These are phyloP conservation scores for Kentomonas sorsogonicus DNA, from an alignment of 208 protist genomes.

Conservation along the genomic window DNA sequence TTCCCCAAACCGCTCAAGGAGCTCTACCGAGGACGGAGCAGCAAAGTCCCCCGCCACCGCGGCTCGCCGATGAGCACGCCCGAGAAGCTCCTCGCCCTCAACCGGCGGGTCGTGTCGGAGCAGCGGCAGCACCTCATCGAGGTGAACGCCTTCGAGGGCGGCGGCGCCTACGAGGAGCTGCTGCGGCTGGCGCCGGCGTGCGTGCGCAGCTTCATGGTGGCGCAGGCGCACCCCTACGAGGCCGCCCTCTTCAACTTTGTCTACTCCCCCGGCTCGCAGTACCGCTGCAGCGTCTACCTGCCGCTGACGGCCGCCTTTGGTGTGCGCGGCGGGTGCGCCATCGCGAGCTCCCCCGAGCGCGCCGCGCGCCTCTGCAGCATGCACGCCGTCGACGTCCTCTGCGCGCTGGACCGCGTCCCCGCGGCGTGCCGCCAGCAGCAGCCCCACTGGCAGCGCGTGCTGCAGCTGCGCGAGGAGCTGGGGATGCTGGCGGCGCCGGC, in stretches of 20 bases:
- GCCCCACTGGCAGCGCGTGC: conserved; percentile 28
- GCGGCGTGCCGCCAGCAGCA: conserved; percentile 17
- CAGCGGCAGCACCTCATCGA: conserved; percentile 44
- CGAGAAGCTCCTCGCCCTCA: conserved; percentile 37
- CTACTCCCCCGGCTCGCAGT: conserved; percentile 33
- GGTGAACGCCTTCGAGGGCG: conserved; percentile 32
- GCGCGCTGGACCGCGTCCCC: conserved; percentile 44
- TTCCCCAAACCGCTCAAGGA: conserved; percentile 54
- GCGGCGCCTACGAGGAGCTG: conserved; percentile 25
- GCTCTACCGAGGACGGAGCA: conserved; percentile 13
- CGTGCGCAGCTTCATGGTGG: conserved; percentile 51
- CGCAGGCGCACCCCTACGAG: conserved; percentile 47
- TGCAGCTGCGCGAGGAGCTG: conserved; percentile 39
- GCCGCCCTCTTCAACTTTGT: conserved; percentile 32
- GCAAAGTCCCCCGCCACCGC: conserved; percentile 13
- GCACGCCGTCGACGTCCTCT: conserved; percentile 55
- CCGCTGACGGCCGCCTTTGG: conserved; percentile 59
- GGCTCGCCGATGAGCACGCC: conserved; percentile 23
- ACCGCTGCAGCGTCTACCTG: conserved; percentile 50
- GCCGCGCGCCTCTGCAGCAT: conserved; percentile 34
- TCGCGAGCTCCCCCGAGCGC: conserved; percentile 24
- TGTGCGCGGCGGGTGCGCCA: conserved; percentile 57
- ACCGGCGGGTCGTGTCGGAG: conserved; percentile 23
- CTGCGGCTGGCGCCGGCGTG: conserved; percentile 27
- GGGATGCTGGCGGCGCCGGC: conserved; percentile 30